These are phyloP conservation scores for Carex littledalei DNA, from an alignment of 176 grass and related monocot genomes.

Conservation along the genomic window DNA sequence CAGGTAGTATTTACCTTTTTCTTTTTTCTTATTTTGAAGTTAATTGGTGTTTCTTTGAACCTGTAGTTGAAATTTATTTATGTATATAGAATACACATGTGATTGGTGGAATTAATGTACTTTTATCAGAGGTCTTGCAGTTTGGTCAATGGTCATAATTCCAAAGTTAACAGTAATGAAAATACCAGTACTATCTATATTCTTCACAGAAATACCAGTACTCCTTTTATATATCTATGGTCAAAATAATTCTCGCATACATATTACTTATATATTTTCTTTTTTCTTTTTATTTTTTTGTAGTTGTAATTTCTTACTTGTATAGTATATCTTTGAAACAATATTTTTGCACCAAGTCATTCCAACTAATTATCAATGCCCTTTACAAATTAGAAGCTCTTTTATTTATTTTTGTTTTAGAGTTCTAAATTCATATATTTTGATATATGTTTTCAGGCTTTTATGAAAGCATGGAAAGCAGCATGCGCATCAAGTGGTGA, in stretches of 20 bases:
- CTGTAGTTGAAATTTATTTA: background rate
- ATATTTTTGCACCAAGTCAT: background rate
- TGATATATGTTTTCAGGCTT: conserved; percentile 11
- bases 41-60: background rate
- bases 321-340: background rate
- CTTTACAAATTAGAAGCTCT: background rate
- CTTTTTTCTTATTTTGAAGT: background rate
- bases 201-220: no score
- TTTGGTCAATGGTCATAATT: background rate
- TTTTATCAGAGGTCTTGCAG: background rate
- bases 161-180: background rate
- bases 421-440: background rate
- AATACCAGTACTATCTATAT: no score
- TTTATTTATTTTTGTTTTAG: background rate
- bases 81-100: background rate
- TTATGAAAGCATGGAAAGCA: conserved; percentile 40
- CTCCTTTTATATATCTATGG: no score
- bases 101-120: background rate
- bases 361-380: background rate
- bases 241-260: no score
- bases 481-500: conserved; percentile 30
- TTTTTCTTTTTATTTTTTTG: no score
- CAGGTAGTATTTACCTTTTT: conserved; percentile 13
- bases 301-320: background rate
- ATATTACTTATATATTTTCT: no score